Evolutionary conservation across 495 filamentous ascomycete species (phyloP).

Genomic region (Pyronema omphalodes): DNA sequence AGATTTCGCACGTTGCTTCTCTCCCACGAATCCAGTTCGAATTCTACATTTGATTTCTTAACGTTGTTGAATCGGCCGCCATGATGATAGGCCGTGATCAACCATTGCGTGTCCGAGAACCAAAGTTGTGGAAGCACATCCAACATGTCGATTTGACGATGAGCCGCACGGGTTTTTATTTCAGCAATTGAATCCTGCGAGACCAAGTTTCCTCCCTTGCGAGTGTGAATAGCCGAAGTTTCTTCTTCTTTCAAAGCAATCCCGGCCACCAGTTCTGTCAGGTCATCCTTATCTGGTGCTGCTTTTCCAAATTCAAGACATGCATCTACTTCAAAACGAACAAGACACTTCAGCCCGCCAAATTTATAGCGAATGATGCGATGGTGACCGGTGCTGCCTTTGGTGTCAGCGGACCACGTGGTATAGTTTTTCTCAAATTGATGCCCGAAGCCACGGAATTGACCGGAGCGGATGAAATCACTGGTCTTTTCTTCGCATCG

Average conservation of each 20-base stretch:
- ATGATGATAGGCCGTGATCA: conserved; percentile 32
- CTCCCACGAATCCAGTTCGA: conserved; percentile 1
- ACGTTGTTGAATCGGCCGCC: conserved; percentile 26
- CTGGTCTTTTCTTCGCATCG: conserved; percentile 1
- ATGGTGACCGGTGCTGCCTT: conserved; percentile 31
- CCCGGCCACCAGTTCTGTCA: neutral
- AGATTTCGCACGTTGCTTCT: neutral
- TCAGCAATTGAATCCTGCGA: conserved; percentile 28
- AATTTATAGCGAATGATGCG: conserved; percentile 32
- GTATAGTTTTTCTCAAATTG: conserved; percentile 36
- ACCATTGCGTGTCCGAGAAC: conserved; percentile 33
- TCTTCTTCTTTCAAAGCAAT: conserved; percentile 20
- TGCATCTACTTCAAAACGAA: conserved; percentile 33
- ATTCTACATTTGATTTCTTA: conserved; percentile 26
- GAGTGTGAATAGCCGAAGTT: conserved; percentile 11
- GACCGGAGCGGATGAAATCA: conserved; percentile 1
- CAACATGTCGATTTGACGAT: conserved; percentile 25
- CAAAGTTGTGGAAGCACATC: conserved; percentile 33
- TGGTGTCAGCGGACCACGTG: conserved; percentile 17
- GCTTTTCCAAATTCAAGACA: conserved; percentile 25
- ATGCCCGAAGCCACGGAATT: conserved; percentile 31
- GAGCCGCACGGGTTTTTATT: conserved; percentile 32
- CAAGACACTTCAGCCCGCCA: conserved; percentile 28
- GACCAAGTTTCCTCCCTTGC: conserved; percentile 24
- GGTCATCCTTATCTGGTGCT: conserved; percentile 1